Conservation (phyloP, 768 basidiomycete genomes). For the Rhizopogon vulgaris region DNA sequence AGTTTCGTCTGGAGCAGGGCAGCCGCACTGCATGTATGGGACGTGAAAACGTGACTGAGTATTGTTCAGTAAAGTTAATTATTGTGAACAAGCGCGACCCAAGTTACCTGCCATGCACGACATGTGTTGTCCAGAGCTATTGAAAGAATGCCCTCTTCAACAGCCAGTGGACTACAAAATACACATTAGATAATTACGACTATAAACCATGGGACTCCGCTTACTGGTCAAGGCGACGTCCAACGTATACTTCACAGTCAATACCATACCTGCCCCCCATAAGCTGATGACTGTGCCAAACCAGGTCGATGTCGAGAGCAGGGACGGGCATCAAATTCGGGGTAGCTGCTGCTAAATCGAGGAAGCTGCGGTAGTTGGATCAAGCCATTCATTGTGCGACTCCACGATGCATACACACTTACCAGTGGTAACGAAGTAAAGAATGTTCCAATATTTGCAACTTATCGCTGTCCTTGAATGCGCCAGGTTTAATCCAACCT, state of each 20-base stretch:
- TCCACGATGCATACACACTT: constrained; percentile 4
- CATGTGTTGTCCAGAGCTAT: constrained; percentile 47
- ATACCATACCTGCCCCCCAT: constrained; percentile 37
- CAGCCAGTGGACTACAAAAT: constrained; percentile 38
- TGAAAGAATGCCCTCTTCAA: constrained; percentile 40
- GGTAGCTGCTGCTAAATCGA: constrained; percentile 46
- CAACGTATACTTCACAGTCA: constrained; percentile 38
- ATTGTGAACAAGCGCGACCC: neutral
- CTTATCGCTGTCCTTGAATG: constrained; percentile 34
- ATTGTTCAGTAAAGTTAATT: constrained; percentile 5
- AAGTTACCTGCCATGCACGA: constrained; percentile 42
- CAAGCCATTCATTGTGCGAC: neutral
- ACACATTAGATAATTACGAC: neutral
- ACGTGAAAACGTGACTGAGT: constrained; percentile 37
- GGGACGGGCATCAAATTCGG: constrained; percentile 44
- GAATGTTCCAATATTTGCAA: constrained; percentile 38
- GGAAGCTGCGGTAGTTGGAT: constrained; percentile 32
- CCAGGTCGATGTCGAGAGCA: constrained; percentile 70
- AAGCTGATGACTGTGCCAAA: constrained; percentile 73
- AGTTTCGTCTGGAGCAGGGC: constrained; percentile 41
- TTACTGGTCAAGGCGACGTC: constrained; percentile 51
- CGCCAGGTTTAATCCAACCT: constrained; percentile 41
- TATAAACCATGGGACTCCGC: constrained; percentile 10
- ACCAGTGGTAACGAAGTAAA: constrained; percentile 56
- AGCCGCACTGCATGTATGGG: constrained; percentile 56